phyloP scores from a whole-genome alignment of 768 basidiomycete genomes.

The Boletus sp. region DNA sequence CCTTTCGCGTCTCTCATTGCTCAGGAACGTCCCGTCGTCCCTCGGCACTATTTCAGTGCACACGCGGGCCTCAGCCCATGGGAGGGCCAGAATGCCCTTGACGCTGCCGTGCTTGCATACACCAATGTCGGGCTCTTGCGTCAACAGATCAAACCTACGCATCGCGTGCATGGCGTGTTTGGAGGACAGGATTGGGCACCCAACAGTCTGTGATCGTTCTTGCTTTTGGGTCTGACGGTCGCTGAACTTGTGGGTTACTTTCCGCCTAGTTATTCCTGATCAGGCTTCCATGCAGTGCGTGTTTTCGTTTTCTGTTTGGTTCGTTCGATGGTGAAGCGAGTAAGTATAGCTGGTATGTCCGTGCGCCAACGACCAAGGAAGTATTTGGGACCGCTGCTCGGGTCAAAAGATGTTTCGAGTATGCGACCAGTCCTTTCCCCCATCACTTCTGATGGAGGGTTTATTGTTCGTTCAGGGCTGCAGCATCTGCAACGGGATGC shows the following conservation, averaged over 20 bases:
- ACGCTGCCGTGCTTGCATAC: conserved; percentile 82
- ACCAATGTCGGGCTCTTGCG: conserved; percentile 74
- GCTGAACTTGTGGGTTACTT: neutral
- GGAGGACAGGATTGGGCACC: conserved; percentile 72
- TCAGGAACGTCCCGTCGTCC: no score
- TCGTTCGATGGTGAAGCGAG: neutral
- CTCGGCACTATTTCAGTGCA: conserved; percentile 42
- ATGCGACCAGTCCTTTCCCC: conserved; percentile 14
- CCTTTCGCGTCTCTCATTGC: neutral
- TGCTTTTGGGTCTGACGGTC: neutral
- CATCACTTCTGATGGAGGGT: neutral
- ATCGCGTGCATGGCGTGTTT: conserved; percentile 79
- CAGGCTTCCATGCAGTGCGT: conserved; percentile 67
- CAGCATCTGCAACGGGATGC: conserved; percentile 65
- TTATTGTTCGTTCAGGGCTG: conserved; percentile 42
- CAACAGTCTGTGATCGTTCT: conserved; percentile 48
- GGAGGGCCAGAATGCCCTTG: conserved; percentile 80
- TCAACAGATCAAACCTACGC: conserved; percentile 75
- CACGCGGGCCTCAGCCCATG: conserved; percentile 82
- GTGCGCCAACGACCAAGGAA: conserved; percentile 65
- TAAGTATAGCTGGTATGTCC: conserved; percentile 61
- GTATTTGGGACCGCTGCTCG: conserved; percentile 53
- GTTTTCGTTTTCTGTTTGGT: neutral
- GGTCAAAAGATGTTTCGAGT: conserved; percentile 74
- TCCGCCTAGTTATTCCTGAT: conserved; percentile 69